Evolutionary conservation across 106 monocot genomes (phyloP).

Genomic region (Phalaenopsis aphrodite): DNA sequence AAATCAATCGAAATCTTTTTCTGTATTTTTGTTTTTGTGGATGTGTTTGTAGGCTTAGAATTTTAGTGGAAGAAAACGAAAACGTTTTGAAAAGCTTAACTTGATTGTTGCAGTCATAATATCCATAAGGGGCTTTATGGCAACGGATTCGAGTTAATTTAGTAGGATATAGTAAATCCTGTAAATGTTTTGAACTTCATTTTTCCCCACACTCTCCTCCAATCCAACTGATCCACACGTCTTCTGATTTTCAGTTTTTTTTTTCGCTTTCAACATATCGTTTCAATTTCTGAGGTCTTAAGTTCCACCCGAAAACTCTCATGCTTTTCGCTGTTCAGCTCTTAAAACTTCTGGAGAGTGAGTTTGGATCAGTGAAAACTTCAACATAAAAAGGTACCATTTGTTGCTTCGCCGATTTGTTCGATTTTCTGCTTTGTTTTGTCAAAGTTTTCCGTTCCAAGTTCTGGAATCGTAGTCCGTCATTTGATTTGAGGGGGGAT

Average conservation of each 20-base stretch:
- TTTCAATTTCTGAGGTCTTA: neutral
- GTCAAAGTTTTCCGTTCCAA: neutral
- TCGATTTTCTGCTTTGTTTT: neutral
- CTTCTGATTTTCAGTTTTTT: neutral
- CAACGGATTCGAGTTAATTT: too few species aligned
- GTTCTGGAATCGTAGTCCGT: neutral
- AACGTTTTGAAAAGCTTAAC: neutral
- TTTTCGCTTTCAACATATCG: neutral
- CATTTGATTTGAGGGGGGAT: neutral
- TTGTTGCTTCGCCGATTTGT: neutral
- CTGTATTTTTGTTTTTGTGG: neutral
- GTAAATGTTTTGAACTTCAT: neutral
- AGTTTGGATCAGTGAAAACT: too few species aligned
- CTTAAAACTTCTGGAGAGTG: too few species aligned
- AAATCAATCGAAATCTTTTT: neutral
- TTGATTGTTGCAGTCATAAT: neutral
- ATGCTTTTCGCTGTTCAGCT: too few species aligned
- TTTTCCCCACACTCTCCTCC: neutral
- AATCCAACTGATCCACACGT: neutral
- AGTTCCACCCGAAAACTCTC: too few species aligned
- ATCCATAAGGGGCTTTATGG: neutral
- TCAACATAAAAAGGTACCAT: neutral
- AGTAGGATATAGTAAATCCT: too few species aligned
- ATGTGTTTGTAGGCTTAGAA: neutral
- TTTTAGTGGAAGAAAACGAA: neutral